These are phyloP conservation scores for Chytriomyces confervae DNA, from an alignment of 192 early-diverging fungal genomes.

Conservation along the genomic window DNA sequence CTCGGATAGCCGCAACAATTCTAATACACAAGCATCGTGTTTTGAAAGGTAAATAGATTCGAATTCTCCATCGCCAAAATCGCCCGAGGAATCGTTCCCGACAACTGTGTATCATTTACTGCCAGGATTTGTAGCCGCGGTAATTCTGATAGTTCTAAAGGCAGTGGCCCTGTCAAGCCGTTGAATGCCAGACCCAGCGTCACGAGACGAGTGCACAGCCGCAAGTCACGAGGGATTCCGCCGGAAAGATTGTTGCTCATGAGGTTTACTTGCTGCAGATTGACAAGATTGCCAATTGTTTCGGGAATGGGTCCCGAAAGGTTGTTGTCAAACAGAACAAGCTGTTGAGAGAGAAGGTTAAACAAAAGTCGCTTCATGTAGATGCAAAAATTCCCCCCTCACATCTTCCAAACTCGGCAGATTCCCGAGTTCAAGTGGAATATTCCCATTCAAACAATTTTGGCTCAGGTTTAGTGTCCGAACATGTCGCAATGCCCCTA, in stretches of 20 bases:
- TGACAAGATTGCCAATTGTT: not conserved
- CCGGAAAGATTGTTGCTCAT: slow-evolving; percentile 9
- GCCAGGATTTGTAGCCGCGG: not conserved
- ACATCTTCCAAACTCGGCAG: not conserved
- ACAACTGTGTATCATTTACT: not conserved
- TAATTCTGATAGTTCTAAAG: not conserved
- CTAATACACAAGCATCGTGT: not conserved
- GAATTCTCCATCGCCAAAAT: not conserved
- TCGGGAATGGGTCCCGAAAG: slow-evolving; percentile 5
- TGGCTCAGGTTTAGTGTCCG: not conserved
- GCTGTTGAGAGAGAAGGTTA: not conserved
- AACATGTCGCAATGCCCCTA: not conserved
- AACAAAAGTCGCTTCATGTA: too few species aligned
- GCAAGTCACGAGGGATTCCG: slow-evolving; percentile 7
- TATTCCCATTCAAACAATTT: not conserved
- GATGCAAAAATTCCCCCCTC: too few species aligned
- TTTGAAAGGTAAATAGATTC: not conserved
- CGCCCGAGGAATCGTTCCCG: not conserved
- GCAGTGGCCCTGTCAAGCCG: not conserved
- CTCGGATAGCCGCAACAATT: too few species aligned
- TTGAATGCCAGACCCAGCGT: not conserved
- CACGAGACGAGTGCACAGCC: not conserved
- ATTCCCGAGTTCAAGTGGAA: not conserved
- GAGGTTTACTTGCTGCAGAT: not conserved
- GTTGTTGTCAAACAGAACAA: slow-evolving; percentile 2